phyloP scores from a whole-genome alignment of 2,329 filamentous ascomycete genomes.

The Hymenoscyphus scutula region DNA sequence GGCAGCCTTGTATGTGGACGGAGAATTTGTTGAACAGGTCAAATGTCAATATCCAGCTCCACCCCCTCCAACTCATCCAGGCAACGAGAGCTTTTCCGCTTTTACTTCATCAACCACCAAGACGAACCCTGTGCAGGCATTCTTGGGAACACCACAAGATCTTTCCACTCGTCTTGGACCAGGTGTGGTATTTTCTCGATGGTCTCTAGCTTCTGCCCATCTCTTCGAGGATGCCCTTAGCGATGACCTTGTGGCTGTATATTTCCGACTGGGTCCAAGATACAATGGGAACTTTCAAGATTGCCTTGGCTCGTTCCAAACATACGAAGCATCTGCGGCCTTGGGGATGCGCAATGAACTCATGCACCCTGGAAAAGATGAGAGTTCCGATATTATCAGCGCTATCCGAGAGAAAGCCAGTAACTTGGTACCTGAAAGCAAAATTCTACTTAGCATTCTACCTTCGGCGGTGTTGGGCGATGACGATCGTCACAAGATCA shows the following conservation, averaged over 20 bases:
- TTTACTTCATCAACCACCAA: slow-evolving; percentile 60
- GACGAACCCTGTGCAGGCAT: slow-evolving; percentile 77
- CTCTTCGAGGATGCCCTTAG: slow-evolving; percentile 84
- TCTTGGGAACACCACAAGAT: slow-evolving; percentile 88
- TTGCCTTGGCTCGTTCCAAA: slow-evolving; percentile 91
- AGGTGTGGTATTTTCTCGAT: slow-evolving; percentile 72
- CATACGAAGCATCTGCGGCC: slow-evolving; percentile 88
- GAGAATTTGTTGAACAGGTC: slow-evolving; percentile 89
- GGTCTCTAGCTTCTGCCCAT: slow-evolving; percentile 88
- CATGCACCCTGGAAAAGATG: slow-evolving; percentile 83
- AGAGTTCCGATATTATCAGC: slow-evolving; percentile 84
- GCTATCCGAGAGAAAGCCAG: slow-evolving; percentile 86
- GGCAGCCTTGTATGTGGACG: slow-evolving; percentile 86
- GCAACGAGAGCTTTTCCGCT: slow-evolving; percentile 67
- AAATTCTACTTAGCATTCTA: slow-evolving; percentile 78
- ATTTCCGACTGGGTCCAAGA: slow-evolving; percentile 82
- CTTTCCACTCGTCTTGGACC: slow-evolving; percentile 73
- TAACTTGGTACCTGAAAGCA: slow-evolving; percentile 74
- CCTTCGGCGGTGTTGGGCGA: slow-evolving; percentile 78
- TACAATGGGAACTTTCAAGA: slow-evolving; percentile 98
- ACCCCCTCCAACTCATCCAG: slow-evolving; percentile 62
- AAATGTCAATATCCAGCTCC: slow-evolving; percentile 83
- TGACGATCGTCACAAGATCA: slow-evolving; percentile 67
- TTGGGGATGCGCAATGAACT: slow-evolving; percentile 90
- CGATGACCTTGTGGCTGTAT: slow-evolving; percentile 88